These are phyloP conservation scores for Porpolomopsis calyptriformis DNA, from an alignment of 768 basidiomycete genomes.

Conservation along the genomic window DNA sequence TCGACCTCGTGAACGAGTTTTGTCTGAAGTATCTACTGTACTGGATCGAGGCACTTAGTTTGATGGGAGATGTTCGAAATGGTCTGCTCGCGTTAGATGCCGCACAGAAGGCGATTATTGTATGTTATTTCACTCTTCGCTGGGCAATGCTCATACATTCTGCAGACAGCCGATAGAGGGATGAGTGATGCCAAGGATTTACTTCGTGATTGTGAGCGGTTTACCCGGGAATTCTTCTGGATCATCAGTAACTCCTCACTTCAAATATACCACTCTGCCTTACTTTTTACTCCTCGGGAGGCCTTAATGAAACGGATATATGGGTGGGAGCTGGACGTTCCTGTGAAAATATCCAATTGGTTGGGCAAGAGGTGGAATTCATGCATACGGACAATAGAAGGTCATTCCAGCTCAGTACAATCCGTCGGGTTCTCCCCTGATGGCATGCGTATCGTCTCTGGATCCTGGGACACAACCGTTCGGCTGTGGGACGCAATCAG, in stretches of 20 bases:
- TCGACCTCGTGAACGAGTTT: too few species aligned
- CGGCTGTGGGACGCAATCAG: not conserved
- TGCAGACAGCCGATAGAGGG: too few species aligned
- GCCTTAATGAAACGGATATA: not conserved
- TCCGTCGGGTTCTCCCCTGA: slow-evolving; percentile 21
- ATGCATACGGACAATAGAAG: not conserved
- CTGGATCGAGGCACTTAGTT: slow-evolving; percentile 8
- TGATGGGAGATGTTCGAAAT: slow-evolving; percentile 1
- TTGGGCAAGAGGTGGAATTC: not conserved
- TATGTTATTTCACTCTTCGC: not conserved
- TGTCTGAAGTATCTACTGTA: too few species aligned
- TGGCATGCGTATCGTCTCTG: slow-evolving; percentile 15
- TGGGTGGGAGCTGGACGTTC: not conserved
- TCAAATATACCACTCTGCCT: slow-evolving; percentile 1
- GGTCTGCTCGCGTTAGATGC: not conserved
- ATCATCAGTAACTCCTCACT: not conserved
- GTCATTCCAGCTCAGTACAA: slow-evolving; percentile 6
- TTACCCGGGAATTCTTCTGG: not conserved
- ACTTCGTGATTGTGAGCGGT: not conserved
- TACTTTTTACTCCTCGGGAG: not conserved
- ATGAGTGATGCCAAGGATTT: too few species aligned
- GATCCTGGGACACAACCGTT: slow-evolving; percentile 8
- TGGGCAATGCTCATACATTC: not conserved
- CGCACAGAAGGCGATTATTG: too few species aligned
- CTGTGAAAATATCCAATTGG: not conserved